Base-by-base conservation (phyloP, 495 filamentous ascomycete genomes). In the Daldinia loculata region DNA sequence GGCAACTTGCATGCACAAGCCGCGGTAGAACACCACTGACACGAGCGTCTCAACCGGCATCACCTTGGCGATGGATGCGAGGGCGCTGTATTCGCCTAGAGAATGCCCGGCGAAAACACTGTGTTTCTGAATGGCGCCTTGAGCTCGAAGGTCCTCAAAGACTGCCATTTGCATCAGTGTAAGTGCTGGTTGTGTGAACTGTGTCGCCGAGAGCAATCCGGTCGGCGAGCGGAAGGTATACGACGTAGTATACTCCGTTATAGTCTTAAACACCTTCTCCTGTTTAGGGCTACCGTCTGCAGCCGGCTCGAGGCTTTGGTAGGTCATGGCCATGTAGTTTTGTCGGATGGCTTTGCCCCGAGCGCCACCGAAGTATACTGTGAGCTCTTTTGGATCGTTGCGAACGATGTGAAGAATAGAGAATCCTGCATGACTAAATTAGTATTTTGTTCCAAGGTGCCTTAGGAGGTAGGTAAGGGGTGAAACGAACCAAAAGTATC, bases 311-410 rank as follows among this genome's bases (percentile, higher is more conserved):
- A 73, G 70, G 45, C 91, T 90, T 81, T 96, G 93, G 79, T 94
- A 95, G 57, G 93, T 94, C 93, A 96, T 96, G 3, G 92, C 87
- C 89, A 95, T 94, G 84, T 96, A 96, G 77, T 95, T 95, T 76
- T 93, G 86, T 63, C 93, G 89, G 56, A 96, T 95, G 24, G 92
- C 91, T 79, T 94, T 95, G 58, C 93, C 93, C 34, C 90, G 88
- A 60, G 93, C 89, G 61, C 93, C 93, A 77, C 93, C 93, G 76
- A 96, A 96, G 82, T 96, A 88, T 66, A 96, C 92, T 3, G 93
- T 96, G 59, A 96, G 87, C 80, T 96, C 92, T 81, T 94, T 94
- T 38, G 93, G 93, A 76, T 96, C 95, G 78, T 94, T 94, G 81
- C 91, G 93, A 76, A 96, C 93, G 69, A 96, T 95, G 70, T 95